phyloP scores from a whole-genome alignment of 352 stramenopile species.

The Globisporangium cederbergense region DNA sequence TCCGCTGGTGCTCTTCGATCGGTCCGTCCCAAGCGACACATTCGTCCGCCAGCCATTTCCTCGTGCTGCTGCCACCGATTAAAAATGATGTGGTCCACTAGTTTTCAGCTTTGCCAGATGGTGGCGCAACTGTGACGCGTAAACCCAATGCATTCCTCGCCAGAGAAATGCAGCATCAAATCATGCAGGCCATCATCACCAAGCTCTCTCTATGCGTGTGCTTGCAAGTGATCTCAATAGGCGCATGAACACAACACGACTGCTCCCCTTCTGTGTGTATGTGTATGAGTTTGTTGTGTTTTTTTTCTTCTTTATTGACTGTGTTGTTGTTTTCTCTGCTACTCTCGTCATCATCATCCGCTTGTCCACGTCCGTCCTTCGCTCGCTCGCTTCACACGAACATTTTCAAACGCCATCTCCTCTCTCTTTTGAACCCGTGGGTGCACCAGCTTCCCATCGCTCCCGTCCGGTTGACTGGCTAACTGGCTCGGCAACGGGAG shows the following conservation, averaged over 20 bases:
- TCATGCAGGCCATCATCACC: not conserved
- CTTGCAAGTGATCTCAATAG: not conserved
- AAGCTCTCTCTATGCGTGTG: not conserved
- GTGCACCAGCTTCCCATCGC: not conserved
- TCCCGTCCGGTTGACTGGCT: not conserved
- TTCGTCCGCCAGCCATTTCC: conserved; percentile 11
- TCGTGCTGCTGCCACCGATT: not conserved
- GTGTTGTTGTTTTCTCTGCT: not conserved
- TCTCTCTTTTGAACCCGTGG: not conserved
- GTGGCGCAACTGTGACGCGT: not conserved
- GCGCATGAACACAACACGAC: not conserved
- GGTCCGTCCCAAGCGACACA: conserved; percentile 9
- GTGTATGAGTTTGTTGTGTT: conserved; percentile 3
- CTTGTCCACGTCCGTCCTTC: conserved; percentile 3
- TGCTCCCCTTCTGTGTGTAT: not conserved
- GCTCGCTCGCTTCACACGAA: not conserved
- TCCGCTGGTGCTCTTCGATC: not conserved
- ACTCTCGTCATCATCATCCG: conserved; percentile 2
- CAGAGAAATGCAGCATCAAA: conserved; percentile 8
- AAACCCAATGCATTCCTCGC: not conserved
- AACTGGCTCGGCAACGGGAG: not conserved
- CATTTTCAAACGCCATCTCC: not conserved
- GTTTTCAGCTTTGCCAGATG: not conserved
- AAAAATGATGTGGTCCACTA: not conserved
- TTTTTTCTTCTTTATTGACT: conserved; percentile 3